phyloP scores from a whole-genome alignment of 306 rosid species.

The Boehmeria nivea region DNA sequence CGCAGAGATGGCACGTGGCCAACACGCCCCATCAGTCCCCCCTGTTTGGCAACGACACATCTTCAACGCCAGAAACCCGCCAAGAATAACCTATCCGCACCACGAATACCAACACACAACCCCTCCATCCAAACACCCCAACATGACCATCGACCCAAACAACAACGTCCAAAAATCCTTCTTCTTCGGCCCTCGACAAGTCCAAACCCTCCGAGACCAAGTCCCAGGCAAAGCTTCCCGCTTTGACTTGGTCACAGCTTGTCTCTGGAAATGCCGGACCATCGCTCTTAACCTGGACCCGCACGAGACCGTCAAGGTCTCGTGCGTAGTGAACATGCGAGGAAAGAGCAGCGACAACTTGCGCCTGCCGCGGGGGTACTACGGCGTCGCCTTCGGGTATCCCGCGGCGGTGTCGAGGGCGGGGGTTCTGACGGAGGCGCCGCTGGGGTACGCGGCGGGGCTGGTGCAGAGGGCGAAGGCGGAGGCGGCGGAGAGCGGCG shows the following conservation, averaged over 20 bases:
- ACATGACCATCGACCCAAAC: neutral
- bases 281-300: neutral
- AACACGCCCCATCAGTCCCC: slow-evolving; percentile 5
- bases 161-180: neutral
- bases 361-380: slow-evolving; percentile 25
- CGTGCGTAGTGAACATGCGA: too few relatives aligned
- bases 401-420: slow-evolving; percentile 9
- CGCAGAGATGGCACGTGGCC: slow-evolving; percentile 23
- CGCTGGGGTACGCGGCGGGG: slow-evolving; percentile 18
- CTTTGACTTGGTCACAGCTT: slow-evolving; percentile 16
- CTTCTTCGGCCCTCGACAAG: slow-evolving; percentile 6
- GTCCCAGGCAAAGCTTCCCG: too few relatives aligned
- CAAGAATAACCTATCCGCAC: slow-evolving; percentile 6
- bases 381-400: slow-evolving; percentile 20
- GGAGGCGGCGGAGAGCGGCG: slow-evolving; percentile 32
- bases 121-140: neutral
- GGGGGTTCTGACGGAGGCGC: neutral
- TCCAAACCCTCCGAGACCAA: slow-evolving; percentile 1
- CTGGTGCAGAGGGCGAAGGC: slow-evolving; percentile 28
- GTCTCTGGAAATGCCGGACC: slow-evolving; percentile 15
- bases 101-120: slow-evolving; percentile 16
- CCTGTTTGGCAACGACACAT: slow-evolving; percentile 35
- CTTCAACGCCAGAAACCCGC: slow-evolving; percentile 27
- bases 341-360: neutral
- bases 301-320: neutral